A percentile compares a stretch with the other conserved stretches of the same genome.
These are phyloP conservation scores for Lactifluus pinguis DNA, from an alignment of 768 basidiomycete genomes.

Conservation along the genomic window DNA sequence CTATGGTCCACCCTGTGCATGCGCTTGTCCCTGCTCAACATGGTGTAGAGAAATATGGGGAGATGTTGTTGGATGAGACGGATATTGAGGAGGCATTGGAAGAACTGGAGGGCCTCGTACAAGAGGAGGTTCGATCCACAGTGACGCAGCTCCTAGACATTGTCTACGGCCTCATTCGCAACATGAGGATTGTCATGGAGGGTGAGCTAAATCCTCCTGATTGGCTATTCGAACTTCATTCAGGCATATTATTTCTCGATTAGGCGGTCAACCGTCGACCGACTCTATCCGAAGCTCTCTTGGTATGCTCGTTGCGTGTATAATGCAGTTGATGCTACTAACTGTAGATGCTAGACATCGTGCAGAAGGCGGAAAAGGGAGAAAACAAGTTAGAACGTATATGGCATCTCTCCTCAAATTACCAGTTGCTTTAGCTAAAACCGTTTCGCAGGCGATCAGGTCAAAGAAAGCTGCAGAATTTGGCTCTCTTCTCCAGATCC, in stretches of 20 bases:
- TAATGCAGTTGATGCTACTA: background rate
- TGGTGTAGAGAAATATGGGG: background rate
- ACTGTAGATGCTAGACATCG: background rate
- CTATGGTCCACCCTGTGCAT: background rate
- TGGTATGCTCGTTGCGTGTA: background rate
- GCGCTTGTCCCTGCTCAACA: background rate
- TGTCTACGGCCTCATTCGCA: background rate
- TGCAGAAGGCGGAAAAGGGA: background rate
- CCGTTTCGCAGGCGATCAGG: background rate
- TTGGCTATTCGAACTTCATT: background rate
- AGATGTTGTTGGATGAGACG: background rate
- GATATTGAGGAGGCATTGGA: background rate
- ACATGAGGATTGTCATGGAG: background rate
- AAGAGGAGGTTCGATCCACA: background rate
- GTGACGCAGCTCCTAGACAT: background rate
- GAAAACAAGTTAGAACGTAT: background rate
- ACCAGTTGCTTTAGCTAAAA: background rate
- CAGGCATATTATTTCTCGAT: background rate
- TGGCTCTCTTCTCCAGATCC: background rate
- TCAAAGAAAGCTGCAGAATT: background rate
- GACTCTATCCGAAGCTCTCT: background rate
- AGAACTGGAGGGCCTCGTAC: background rate
- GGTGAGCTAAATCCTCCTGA: background rate
- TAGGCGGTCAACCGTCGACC: background rate
- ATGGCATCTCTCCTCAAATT: background rate